phyloP scores from a whole-genome alignment of 257 asterid genomes.

The Forsythia suspensa region DNA sequence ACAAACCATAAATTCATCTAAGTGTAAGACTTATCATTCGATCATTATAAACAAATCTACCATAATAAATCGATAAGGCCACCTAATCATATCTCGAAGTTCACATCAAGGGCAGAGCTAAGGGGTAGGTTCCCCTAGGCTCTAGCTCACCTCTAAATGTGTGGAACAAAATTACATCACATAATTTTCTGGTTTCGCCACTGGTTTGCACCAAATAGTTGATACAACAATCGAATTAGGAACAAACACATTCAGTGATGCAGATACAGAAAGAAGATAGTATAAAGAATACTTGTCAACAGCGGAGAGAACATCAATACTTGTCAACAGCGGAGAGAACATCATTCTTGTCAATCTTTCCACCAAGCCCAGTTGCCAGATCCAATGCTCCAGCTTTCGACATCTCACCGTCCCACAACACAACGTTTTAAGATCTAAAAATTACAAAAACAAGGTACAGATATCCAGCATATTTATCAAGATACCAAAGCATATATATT shows the following conservation, averaged over 20 bases:
- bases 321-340: conserved; percentile 83
- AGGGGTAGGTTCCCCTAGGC: too few species aligned
- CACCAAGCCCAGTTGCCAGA: conserved; percentile 94
- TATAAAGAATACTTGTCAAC: conserved; percentile 60
- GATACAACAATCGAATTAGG: too few species aligned
- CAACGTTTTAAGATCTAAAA: conserved; percentile 39
- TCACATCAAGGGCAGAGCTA: too few species aligned
- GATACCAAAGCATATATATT: too few species aligned
- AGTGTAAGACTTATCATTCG: neutral
- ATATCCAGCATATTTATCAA: neutral
- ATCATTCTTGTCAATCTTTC: conserved; percentile 67
- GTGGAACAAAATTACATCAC: too few species aligned
- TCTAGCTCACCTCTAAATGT: too few species aligned
- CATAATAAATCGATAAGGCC: too few species aligned
- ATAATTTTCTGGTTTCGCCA: too few species aligned
- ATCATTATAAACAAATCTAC: too few species aligned
- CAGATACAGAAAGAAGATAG: neutral
- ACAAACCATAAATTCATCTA: conserved; percentile 13
- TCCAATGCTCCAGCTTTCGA: conserved; percentile 74
- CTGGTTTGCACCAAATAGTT: too few species aligned
- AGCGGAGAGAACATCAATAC: conserved; percentile 69
- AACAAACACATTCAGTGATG: too few species aligned
- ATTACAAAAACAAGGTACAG: neutral
- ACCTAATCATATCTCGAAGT: too few species aligned
- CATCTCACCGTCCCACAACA: conserved; percentile 40